Evolutionary conservation across 2,329 filamentous ascomycete genomes (phyloP).

Genomic region (Arachnopeziza araneosa): DNA sequence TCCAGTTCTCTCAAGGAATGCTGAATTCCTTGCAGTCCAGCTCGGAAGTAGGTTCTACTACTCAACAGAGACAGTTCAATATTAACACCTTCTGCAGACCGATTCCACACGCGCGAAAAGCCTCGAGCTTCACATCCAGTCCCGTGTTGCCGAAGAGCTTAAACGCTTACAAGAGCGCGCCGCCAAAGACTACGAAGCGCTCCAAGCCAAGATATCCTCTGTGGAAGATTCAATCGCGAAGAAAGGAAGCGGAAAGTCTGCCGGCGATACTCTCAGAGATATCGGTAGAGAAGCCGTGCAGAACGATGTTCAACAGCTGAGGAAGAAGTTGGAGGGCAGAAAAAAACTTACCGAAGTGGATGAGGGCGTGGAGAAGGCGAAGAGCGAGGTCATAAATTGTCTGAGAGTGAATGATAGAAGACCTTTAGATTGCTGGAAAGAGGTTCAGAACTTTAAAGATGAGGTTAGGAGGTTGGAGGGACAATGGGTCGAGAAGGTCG

Average conservation of each 20-base stretch:
- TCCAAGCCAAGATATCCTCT: slow-evolving; percentile 57
- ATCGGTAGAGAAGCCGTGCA: slow-evolving; percentile 45
- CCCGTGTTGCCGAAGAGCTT: slow-evolving; percentile 80
- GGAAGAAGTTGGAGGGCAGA: slow-evolving; percentile 52
- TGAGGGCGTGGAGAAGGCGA: slow-evolving; percentile 66
- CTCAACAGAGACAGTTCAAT: background rate
- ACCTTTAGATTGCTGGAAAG: slow-evolving; percentile 89
- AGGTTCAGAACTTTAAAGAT: slow-evolving; percentile 85
- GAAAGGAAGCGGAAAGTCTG: slow-evolving; percentile 17
- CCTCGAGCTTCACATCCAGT: slow-evolving; percentile 82
- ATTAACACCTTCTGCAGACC: slow-evolving; percentile 50
- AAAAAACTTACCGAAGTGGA: slow-evolving; percentile 66
- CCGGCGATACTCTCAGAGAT: slow-evolving; percentile 29
- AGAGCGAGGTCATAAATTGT: slow-evolving; percentile 72
- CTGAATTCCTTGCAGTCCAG: slow-evolving; percentile 78
- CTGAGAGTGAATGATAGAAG: slow-evolving; percentile 78
- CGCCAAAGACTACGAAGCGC: slow-evolving; percentile 59
- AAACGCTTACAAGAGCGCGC: slow-evolving; percentile 70
- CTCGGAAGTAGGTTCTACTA: slow-evolving; percentile 63
- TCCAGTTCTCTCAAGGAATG: slow-evolving; percentile 73
- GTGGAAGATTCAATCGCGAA: slow-evolving; percentile 11
- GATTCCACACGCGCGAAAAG: slow-evolving; percentile 80
- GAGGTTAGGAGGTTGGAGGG: slow-evolving; percentile 84
- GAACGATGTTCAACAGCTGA: slow-evolving; percentile 55
- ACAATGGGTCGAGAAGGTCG: slow-evolving; percentile 79